Evolutionary conservation across 2,329 filamentous ascomycete species (phyloP), one percentile per base, ranked within the genome.

Genomic region (Alternaria postmessia): DNA sequence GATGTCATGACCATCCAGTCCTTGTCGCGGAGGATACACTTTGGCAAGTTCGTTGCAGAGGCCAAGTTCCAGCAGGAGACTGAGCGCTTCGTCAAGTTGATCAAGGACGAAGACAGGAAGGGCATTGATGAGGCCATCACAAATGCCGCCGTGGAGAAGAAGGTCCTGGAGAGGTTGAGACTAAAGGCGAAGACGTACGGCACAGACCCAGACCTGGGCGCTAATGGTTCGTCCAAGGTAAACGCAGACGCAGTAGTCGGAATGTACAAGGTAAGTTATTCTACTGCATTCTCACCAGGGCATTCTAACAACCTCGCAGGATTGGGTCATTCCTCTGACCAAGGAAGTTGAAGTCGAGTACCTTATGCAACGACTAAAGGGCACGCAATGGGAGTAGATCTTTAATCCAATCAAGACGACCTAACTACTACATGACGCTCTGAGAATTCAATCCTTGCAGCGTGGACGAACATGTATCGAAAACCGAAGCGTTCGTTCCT

Each of bases 271-370:
- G 75, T 73, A 53, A 11, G 54, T 49, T 20, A 26, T 18, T 36
- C 4, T 42, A 8, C 20, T 9, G 5, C 5, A 5, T 24, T 16
- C 28, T 16, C 26, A 7, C 6, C 7, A 8, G 11, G 18, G 5
- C 16, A 6, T 30, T n/a, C 18, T 39, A 24, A 60, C 41, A 39
- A 14, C 12, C 24, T 8, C 32, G 11, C 54, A 72, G 85, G 87
- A 97, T 78, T 92, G 91, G 80, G 94, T 99, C 62, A 99, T 99
- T 70, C 95, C 95, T 0, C 81, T 98, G 78, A 99, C 95, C n/a
- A 99, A 99, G 80, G 91, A 93, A 65, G 94, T 99, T 41, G 95
- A 99, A 83, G 93, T 99, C 9, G 95, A 99, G 72, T 99, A 99
- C 78, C 83, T 99, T 69, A 96, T 99, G 92, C 93, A 98, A 80